phyloP scores from a whole-genome alignment of 2,329 filamentous ascomycete species.

The Trichothecium roseum region DNA sequence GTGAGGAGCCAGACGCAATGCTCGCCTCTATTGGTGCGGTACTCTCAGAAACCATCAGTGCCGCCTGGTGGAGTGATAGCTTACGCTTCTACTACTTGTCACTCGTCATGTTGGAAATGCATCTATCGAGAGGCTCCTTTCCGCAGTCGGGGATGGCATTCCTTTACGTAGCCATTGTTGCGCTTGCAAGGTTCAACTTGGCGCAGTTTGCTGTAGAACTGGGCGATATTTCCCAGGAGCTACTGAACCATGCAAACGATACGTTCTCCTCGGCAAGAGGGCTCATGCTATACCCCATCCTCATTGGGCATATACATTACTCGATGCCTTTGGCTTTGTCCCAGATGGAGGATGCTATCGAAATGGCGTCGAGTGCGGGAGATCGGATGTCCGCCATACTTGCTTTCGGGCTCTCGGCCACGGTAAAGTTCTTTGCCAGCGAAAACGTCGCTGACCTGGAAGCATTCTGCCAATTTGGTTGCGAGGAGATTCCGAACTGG shows the following conservation, averaged over 20 bases:
- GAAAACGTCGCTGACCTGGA: slow-evolving; percentile 62
- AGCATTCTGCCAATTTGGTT: slow-evolving; percentile 59
- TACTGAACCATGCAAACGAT: slow-evolving; percentile 54
- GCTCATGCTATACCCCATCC: slow-evolving; percentile 58
- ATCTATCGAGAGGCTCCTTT: slow-evolving; percentile 53
- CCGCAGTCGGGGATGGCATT: slow-evolving; percentile 62
- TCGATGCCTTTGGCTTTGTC: slow-evolving; percentile 48
- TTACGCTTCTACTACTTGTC: slow-evolving; percentile 64
- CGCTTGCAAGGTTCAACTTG: slow-evolving; percentile 61
- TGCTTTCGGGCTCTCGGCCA: slow-evolving; percentile 56
- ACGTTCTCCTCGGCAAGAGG: slow-evolving; percentile 57
- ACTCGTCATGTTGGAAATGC: slow-evolving; percentile 55
- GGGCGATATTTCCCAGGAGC: slow-evolving; percentile 49
- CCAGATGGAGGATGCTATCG: slow-evolving; percentile 55
- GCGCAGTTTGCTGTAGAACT: slow-evolving; percentile 56
- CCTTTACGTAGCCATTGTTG: slow-evolving; percentile 56
- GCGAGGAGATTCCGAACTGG: slow-evolving; percentile 66
- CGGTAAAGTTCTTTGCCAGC: slow-evolving; percentile 58
- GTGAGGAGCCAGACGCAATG: slow-evolving; percentile 35
- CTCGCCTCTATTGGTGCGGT: slow-evolving; percentile 58
- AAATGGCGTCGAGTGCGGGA: slow-evolving; percentile 54
- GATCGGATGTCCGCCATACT: slow-evolving; percentile 64
- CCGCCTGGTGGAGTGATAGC: slow-evolving; percentile 64
- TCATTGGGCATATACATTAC: slow-evolving; percentile 59
- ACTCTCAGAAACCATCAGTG: slow-evolving; percentile 57